Percentiles rank a stretch among this genome's conserved stretches.
phyloP scores from a whole-genome alignment of 225 moss, liverwort and hornwort species.

The Sphagnum tenellum region DNA sequence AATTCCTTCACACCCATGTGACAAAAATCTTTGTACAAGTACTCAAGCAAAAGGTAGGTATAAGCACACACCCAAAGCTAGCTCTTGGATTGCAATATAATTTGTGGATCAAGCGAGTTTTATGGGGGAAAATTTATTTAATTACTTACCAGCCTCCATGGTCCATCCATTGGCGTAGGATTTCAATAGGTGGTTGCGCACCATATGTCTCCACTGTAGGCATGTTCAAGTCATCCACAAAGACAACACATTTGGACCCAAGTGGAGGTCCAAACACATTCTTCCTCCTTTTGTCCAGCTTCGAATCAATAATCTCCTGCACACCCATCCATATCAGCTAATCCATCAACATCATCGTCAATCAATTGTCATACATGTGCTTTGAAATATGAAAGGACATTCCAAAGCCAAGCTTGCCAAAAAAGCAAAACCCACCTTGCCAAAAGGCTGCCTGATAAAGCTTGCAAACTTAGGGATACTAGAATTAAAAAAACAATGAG shows the following conservation, averaged over 20 bases:
- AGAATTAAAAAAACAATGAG: too few species aligned
- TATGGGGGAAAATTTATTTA: background rate
- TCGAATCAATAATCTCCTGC: constrained; percentile 62
- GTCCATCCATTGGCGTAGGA: constrained; percentile 72
- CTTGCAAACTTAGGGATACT: too few species aligned
- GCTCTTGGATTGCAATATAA: background rate
- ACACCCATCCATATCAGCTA: background rate
- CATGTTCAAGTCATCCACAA: constrained; percentile 75
- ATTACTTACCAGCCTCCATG: constrained; percentile 54
- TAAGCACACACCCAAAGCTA: constrained; percentile 1
- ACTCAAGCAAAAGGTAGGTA: too few species aligned
- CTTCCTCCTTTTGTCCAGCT: constrained; percentile 63
- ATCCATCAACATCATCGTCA: too few species aligned
- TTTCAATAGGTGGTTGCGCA: constrained; percentile 65
- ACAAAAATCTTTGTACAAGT: too few species aligned
- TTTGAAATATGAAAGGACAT: too few species aligned
- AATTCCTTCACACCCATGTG: too few species aligned
- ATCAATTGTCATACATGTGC: too few species aligned
- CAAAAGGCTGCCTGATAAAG: too few species aligned
- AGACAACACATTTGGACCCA: constrained; percentile 53
- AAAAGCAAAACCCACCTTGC: too few species aligned
- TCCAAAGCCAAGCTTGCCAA: too few species aligned
- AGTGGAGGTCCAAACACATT: constrained; percentile 63
- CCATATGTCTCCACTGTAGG: constrained; percentile 61
- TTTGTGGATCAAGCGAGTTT: background rate